phyloP scores from a whole-genome alignment of 768 basidiomycete genomes.

The Termitomyces eurrhizus region DNA sequence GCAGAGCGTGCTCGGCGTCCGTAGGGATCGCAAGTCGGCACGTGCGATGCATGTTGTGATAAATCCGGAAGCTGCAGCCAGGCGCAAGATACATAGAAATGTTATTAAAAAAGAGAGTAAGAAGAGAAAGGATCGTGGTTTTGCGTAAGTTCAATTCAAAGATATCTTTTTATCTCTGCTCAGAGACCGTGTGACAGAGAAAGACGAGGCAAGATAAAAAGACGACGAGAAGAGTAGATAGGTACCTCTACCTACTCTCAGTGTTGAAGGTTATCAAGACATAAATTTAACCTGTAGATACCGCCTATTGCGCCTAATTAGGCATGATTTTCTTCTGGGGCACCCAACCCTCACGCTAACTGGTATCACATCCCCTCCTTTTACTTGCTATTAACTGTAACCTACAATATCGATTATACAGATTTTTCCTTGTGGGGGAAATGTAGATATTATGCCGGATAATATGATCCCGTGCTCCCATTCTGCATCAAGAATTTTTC shows the following conservation, averaged over 20 bases:
- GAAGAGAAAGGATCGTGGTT: constrained; percentile 66
- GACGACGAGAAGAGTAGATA: constrained; percentile 14
- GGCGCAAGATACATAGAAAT: constrained; percentile 69
- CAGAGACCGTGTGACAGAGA: constrained; percentile 9
- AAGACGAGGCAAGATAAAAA: constrained; percentile 16
- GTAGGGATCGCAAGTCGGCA: constrained; percentile 67
- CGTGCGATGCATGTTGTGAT: constrained; percentile 57
- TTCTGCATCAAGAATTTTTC: no score
- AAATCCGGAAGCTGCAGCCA: constrained; percentile 75
- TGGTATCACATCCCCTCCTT: no score
- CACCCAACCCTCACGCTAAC: no score
- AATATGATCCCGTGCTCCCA: no score
- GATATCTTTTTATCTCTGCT: background rate
- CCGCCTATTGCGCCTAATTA: no score
- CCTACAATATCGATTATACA: no score
- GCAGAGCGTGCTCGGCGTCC: constrained; percentile 62
- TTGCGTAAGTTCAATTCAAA: constrained; percentile 45
- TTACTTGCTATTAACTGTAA: no score
- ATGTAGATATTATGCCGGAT: no score
- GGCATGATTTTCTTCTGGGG: no score
- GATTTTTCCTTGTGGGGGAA: no score
- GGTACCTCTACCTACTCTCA: background rate
- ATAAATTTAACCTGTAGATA: no score
- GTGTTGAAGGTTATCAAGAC: no score
- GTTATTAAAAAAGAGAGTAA: constrained; percentile 78